These are phyloP conservation scores for Cercospora janseana DNA, from an alignment of 2,329 filamentous ascomycete species.

Conservation along the genomic window DNA sequence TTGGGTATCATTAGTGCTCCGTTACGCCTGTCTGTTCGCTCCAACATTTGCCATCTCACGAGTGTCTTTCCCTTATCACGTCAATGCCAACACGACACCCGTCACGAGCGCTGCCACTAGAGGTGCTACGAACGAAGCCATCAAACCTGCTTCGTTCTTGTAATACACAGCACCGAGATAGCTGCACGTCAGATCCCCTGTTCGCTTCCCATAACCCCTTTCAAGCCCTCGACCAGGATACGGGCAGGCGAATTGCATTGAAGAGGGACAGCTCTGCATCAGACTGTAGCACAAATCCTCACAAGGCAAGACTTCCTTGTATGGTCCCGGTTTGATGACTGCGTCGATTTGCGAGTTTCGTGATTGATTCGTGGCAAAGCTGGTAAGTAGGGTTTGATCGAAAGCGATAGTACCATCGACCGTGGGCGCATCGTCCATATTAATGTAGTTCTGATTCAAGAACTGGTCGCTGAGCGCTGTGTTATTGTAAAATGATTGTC, in stretches of 20 bases:
- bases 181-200: constrained; percentile 35
- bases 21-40: too few relatives aligned
- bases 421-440: constrained; percentile 38
- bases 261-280: constrained; percentile 77
- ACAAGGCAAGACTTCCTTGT: constrained; percentile 89
- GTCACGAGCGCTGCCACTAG: constrained; percentile 3
- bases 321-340: constrained; percentile 74
- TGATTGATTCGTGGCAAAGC: constrained; percentile 36
- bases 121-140: not conserved
- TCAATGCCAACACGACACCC: not conserved
- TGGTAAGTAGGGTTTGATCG: constrained; percentile 34
- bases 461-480: constrained; percentile 28
- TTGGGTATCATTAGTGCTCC: constrained; percentile 9
- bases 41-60: not conserved
- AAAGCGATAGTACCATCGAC: constrained; percentile 32
- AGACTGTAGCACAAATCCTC: constrained; percentile 83
- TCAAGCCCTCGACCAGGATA: constrained; percentile 46
- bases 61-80: not conserved
- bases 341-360: constrained; percentile 55
- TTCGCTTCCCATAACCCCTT: constrained; percentile 50
- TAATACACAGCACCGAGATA: constrained; percentile 40
- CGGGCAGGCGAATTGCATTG: constrained; percentile 75
- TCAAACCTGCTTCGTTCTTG: constrained; percentile 25
- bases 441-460: constrained; percentile 31
- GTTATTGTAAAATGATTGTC: constrained; percentile 41